These are phyloP conservation scores for Crithidia expoeki DNA, from an alignment of 208 protist species.

Conservation along the genomic window DNA sequence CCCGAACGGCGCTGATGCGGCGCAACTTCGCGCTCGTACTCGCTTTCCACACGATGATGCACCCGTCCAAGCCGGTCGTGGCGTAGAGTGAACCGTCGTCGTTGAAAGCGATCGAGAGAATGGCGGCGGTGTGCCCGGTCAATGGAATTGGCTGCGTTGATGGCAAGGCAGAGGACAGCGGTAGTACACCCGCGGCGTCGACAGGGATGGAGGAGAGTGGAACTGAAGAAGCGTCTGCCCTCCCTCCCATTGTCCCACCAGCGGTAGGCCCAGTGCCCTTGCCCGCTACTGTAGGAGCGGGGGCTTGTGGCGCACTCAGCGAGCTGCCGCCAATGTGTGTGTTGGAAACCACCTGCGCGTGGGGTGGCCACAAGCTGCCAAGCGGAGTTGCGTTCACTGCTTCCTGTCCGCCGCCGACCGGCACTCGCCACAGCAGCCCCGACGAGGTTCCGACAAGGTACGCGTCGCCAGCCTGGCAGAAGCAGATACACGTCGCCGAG, in stretches of 20 bases:
- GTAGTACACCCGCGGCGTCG: too few species aligned
- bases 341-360: not conserved
- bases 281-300: too few species aligned
- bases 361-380: slow-evolving; percentile 35
- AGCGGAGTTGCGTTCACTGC: slow-evolving; percentile 32
- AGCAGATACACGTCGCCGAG: slow-evolving; percentile 46
- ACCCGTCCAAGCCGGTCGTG: slow-evolving; percentile 49
- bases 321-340: not conserved
- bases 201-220: too few species aligned
- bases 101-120: slow-evolving; percentile 60
- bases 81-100: slow-evolving; percentile 55
- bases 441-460: slow-evolving; percentile 57
- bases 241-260: too few species aligned
- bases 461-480: slow-evolving; percentile 44
- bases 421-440: slow-evolving; percentile 54
- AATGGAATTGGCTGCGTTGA: slow-evolving; percentile 28
- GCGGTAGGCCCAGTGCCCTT: too few species aligned
- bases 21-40: slow-evolving; percentile 48
- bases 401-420: slow-evolving; percentile 14
- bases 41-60: slow-evolving; percentile 63
- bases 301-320: not conserved
- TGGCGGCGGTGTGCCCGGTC: slow-evolving; percentile 47
- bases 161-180: slow-evolving; percentile 1
- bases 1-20: slow-evolving; percentile 42
- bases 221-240: too few species aligned